Evolutionary conservation across 257 asterid species (phyloP).

Genomic region (Solanum clarkiae): DNA sequence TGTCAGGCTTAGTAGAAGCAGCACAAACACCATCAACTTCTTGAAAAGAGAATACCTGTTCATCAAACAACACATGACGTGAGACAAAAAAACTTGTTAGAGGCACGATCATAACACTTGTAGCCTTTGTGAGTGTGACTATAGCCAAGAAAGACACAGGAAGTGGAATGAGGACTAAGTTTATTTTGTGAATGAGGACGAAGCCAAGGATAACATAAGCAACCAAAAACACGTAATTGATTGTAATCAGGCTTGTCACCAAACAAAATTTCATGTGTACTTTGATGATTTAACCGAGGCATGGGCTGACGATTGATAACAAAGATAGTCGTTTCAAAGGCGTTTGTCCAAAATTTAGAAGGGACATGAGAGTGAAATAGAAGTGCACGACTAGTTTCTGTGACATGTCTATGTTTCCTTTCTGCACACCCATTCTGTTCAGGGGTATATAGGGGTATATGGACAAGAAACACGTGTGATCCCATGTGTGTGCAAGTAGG

Average conservation of each 20-base stretch:
- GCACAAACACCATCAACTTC: too few species aligned
- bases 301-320: not conserved
- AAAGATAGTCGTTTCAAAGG: not conserved
- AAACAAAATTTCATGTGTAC: not conserved
- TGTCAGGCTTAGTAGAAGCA: too few species aligned
- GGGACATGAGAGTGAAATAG: too few species aligned
- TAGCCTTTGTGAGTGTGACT: not conserved
- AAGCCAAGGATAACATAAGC: not conserved
- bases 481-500: not conserved
- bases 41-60: too few species aligned
- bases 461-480: not conserved
- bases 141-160: not conserved
- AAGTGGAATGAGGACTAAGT: not conserved
- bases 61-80: too few species aligned
- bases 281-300: not conserved
- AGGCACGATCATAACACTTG: not conserved
- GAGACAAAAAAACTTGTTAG: not conserved
- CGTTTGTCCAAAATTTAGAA: too few species aligned
- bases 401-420: too few species aligned
- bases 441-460: too few species aligned
- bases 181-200: not conserved
- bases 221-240: not conserved
- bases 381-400: too few species aligned
- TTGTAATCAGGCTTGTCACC: not conserved
- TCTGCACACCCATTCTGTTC: too few species aligned